Base-by-base conservation (phyloP, 2,329 filamentous ascomycete species). In the Clonostachys byssicola region DNA sequence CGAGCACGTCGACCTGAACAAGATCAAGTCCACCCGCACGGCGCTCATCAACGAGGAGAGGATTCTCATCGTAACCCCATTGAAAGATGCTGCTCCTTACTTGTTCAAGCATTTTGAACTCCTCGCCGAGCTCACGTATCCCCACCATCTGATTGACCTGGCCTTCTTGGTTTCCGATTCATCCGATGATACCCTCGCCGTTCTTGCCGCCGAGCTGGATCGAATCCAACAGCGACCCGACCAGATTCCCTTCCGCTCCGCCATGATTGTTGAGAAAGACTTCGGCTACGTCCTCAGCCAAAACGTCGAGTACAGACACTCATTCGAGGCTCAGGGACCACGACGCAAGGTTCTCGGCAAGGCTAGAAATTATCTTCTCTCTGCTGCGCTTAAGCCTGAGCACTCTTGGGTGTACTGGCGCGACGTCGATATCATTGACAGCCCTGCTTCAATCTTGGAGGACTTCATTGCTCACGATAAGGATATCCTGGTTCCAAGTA, bases 391-490 rank as follows among this genome's bases (percentile, higher is more conserved):
- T 59, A 95, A 95, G 72, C 84, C 91, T 0, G 91, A 97, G 51
- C 94, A 99, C 64, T 92, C 91, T 9, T 99, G 94, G 94, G 92
- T 97, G 9, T 97, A 96, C 67, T 99, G 94, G 94, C 83, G 94
- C 50, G 94, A 99, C 65, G 92, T 96, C 44, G 94, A 99, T 66
- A 96, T 99, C 57, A 84, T 89, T 42, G 92, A 99, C 62, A 95
- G 88, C 64, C 90, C 92, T 2, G 78, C 80, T 53, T 85, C 81
- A 61, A 95, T 99, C 51, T 75, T 99, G 34, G 92, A 99, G 71
- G 94, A 99, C 60, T 95, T 99, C 57, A 88, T 95, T 58, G 89
- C 89, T 17, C 94, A 97, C 61, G 89, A 99, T 65, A 85, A 85
- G 61, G 94, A 99, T 65, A 81, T 99, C 49, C 72, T 99, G 48